Evolutionary conservation across 2,329 filamentous ascomycete genomes (phyloP).

Genomic region (Penicillium sp.): DNA sequence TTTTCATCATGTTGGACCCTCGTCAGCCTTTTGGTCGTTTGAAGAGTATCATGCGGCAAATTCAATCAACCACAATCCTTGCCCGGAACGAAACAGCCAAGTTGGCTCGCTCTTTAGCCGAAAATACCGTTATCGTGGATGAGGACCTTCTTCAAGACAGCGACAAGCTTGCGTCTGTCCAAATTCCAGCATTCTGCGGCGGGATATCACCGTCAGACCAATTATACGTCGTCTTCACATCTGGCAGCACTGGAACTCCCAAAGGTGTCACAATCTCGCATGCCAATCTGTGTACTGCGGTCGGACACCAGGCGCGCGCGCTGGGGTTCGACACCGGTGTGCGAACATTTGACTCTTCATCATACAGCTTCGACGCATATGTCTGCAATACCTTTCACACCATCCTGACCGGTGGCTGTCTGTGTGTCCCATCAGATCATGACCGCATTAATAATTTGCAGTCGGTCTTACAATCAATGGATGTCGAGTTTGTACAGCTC

Average conservation of each 20-base stretch:
- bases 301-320: neutral
- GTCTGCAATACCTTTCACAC: conserved; percentile 1
- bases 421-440: conserved; percentile 15
- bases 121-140: neutral
- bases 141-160: neutral
- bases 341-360: conserved; percentile 6
- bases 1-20: neutral
- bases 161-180: neutral
- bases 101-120: neutral
- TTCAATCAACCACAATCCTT: neutral
- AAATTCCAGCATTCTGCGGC: neutral
- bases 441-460: conserved; percentile 30
- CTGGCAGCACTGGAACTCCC: conserved; percentile 19
- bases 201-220: neutral
- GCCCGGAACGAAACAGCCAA: neutral
- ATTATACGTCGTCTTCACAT: conserved; percentile 19
- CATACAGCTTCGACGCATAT: conserved; percentile 13
- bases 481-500: neutral
- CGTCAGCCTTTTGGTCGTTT: conserved; percentile 3
- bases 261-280: conserved; percentile 16
- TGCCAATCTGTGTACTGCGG: neutral
- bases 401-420: conserved; percentile 6
- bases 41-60: neutral
- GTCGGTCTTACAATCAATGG: conserved; percentile 37
- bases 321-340: neutral